Percentiles rank a stretch among this genome's conserved stretches.
phyloP scores from a whole-genome alignment of 2,329 filamentous ascomycete species.

The Sporothrix variecibatus region DNA sequence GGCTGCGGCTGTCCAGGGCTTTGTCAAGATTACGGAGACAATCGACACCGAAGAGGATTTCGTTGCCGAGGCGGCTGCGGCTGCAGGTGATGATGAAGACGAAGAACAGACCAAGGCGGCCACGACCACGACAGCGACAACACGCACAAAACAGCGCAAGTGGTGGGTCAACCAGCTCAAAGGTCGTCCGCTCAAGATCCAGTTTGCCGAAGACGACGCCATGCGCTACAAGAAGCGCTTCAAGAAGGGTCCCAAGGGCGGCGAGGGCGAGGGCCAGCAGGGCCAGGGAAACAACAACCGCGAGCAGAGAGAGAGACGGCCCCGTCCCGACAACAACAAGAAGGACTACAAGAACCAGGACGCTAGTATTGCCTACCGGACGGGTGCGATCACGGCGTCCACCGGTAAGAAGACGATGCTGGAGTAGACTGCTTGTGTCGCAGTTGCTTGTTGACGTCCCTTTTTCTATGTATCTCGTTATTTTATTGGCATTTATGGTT shows the following conservation, averaged over 20 bases:
- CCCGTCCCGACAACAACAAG: conserved; percentile 11
- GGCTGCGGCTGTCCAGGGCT: conserved; percentile 77
- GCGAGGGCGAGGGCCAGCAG: conserved; percentile 33
- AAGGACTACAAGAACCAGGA: conserved; percentile 47
- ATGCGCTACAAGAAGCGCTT: conserved; percentile 92
- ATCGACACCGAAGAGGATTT: conserved; percentile 65
- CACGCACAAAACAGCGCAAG: conserved; percentile 62
- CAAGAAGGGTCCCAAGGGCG: conserved; percentile 65
- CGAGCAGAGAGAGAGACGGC: conserved; percentile 27
- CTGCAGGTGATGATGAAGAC: conserved; percentile 38
- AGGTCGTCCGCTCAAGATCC: conserved; percentile 79
- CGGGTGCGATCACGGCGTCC: conserved; percentile 74
- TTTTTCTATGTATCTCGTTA: background rate
- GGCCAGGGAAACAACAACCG: conserved; percentile 25
- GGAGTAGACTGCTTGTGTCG: conserved; percentile 51
- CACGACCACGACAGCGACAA: conserved; percentile 36
- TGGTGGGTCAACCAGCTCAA: conserved; percentile 86
- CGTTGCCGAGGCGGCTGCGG: conserved; percentile 49
- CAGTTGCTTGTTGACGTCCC: background rate
- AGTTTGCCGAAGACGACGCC: conserved; percentile 90
- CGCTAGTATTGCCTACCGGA: conserved; percentile 63
- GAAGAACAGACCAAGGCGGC: conserved; percentile 39
- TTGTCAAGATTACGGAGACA: conserved; percentile 68
- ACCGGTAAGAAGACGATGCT: conserved; percentile 83
- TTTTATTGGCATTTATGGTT: background rate